Base-by-base conservation (phyloP, 2,329 filamentous ascomycete genomes). In the Pestalotiopsis sp. region DNA sequence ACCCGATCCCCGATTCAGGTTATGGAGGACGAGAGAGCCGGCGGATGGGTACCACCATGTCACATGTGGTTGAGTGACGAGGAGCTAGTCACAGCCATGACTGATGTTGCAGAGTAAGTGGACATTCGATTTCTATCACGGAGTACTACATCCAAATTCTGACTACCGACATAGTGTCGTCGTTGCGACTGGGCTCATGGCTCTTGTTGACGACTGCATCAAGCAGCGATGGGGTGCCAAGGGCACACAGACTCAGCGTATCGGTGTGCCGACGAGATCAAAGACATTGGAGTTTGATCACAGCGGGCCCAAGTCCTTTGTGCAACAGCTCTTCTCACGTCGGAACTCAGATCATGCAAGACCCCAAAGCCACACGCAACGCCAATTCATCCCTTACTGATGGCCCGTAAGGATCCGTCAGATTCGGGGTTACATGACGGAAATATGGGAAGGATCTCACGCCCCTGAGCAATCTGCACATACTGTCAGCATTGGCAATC, bases 131-230 rank as follows among this genome's bases (percentile, higher is more conserved):
- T 38, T 66, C 17, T 57, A 27, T 59, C 25, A 12, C 11, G 13
- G 17, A 27, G n/a, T 17, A 49, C 36, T n/a, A 36, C 14, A 57
- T n/a, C 4, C 9, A 40, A 38, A 20, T 59, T n/a, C 65, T 59
- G 7, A 49, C 63, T 63, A 72, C 71, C 38, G 62, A 56, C 73
- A 17, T 36, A 97, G 94, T 79, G 91, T 97, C 72, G 91, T 98
- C 71, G 88, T 98, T 71, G 90, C 94, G 61, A 96, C 94, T n/a
- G 95, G 95, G 27, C 87, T 98, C 73, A 90, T 97, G 74, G 90
- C 93, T 7, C 89, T 98, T 59, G 92, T 97, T 65, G 95, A 98
- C 77, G 94, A 98, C 81, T 93, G 91, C 82, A 97, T 98, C 84
- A 93, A 93, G 80, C 87, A 89, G 70, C 89, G 89, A 68, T 96